Conservation (phyloP, 352 stramenopile species). For the Lagenidium giganteum region DNA sequence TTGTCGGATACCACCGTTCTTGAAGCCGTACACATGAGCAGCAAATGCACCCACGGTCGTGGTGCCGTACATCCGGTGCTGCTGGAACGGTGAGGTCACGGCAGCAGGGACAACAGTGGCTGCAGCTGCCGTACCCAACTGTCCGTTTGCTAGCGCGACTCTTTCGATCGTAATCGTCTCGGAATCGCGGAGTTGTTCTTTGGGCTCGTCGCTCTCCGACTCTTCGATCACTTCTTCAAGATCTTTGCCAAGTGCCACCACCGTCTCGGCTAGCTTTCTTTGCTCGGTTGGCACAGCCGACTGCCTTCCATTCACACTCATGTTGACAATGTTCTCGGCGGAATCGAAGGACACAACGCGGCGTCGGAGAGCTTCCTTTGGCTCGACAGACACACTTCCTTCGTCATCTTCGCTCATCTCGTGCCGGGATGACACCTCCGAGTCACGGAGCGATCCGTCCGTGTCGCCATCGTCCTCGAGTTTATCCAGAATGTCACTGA, state of each 20-base stretch:
- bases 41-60: slow-evolving; percentile 81
- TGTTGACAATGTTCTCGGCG: slow-evolving; percentile 67
- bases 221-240: slow-evolving; percentile 17
- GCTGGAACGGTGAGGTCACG: slow-evolving; percentile 30
- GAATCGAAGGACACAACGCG: slow-evolving; percentile 78
- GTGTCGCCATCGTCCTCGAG: slow-evolving; percentile 11
- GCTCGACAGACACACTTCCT: slow-evolving; percentile 21
- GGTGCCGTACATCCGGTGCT: slow-evolving; percentile 69
- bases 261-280: slow-evolving; percentile 64
- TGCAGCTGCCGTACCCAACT: slow-evolving; percentile 4
- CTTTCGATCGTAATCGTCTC: no score
- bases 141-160: slow-evolving; percentile 7
- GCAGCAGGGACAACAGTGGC: slow-evolving; percentile 2
- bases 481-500: slow-evolving; percentile 12
- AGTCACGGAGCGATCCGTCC: no score
- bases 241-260: slow-evolving; percentile 64
- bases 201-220: no score
- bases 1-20: slow-evolving; percentile 68
- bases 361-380: slow-evolving; percentile 50
- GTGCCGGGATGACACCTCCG: no score
- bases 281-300: slow-evolving; percentile 44
- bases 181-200: no score
- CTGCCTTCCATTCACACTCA: slow-evolving; percentile 31
- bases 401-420: slow-evolving; percentile 25
- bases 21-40: slow-evolving; percentile 81